phyloP scores from a whole-genome alignment of 352 stramenopile species.

The Phytophthora cryptogea region DNA sequence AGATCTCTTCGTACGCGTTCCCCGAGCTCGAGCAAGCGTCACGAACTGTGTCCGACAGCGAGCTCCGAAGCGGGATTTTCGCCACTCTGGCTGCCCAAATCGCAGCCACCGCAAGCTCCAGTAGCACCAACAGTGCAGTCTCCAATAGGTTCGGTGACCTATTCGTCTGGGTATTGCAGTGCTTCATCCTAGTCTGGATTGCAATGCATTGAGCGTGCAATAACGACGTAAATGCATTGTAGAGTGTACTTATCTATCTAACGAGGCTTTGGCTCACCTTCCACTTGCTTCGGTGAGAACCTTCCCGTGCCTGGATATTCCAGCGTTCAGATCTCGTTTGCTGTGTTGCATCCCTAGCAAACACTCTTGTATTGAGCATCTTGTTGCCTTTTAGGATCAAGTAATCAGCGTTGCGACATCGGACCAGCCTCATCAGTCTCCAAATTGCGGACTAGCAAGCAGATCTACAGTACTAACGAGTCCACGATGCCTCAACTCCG shows the following conservation, averaged over 20 bases:
- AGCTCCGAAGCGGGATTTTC: conserved; percentile 43
- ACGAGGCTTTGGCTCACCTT: neutral
- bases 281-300: neutral
- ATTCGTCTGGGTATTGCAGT: conserved; percentile 6
- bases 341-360: neutral
- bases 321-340: no score
- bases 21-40: conserved; percentile 35
- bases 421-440: conserved; percentile 4
- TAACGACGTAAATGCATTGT: conserved; percentile 1
- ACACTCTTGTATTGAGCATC: neutral
- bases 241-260: neutral
- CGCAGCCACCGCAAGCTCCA: conserved; percentile 17
- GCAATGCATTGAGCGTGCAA: conserved; percentile 6
- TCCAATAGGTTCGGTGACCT: neutral
- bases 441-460: conserved; percentile 14
- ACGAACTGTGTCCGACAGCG: conserved; percentile 29
- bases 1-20: conserved; percentile 50
- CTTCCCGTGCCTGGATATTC: neutral
- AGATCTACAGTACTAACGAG: neutral
- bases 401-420: conserved; percentile 8
- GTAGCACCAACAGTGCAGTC: conserved; percentile 4
- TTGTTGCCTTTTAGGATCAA: conserved; percentile 13
- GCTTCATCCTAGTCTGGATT: conserved; percentile 8
- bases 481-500: neutral
- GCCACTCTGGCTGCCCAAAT: conserved; percentile 19